Conservation (phyloP, 164 flowering plant genomes). For the Paratinospora sagittata region DNA sequence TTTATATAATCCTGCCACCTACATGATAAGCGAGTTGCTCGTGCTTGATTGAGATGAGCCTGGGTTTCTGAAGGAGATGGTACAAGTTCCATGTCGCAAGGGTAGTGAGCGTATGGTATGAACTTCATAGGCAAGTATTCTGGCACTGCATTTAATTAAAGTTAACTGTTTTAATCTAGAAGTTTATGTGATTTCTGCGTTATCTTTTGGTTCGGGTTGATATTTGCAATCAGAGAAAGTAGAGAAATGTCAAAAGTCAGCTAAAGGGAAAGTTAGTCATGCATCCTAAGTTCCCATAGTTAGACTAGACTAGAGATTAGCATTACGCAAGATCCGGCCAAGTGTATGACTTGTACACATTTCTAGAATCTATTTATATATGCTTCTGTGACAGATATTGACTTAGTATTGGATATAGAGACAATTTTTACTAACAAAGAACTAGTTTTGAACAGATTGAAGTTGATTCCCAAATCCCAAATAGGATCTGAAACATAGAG, state of each 20-base stretch:
- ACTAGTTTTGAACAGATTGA: not conserved
- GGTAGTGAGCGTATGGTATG: constrained; percentile 20
- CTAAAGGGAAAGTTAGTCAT: not conserved
- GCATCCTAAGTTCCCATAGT: too few relatives aligned
- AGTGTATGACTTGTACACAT: not conserved
- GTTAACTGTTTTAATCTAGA: not conserved
- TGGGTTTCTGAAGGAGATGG: constrained; percentile 26
- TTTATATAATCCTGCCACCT: constrained; percentile 16
- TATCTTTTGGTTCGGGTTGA: not conserved
- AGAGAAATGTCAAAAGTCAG: not conserved
- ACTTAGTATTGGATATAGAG: not conserved
- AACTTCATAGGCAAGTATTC: constrained; percentile 45
- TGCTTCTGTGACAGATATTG: too few relatives aligned
- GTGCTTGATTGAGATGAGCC: constrained; percentile 19
- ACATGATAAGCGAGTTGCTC: constrained; percentile 19
- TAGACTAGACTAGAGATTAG: too few relatives aligned
- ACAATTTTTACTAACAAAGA: not conserved
- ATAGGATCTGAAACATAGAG: not conserved
- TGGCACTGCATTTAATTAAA: not conserved
- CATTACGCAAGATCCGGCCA: too few relatives aligned
- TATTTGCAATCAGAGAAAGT: not conserved
- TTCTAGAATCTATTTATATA: not conserved
- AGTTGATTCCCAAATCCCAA: not conserved
- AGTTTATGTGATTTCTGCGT: not conserved
- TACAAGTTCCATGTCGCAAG: constrained; percentile 21